Conservation (phyloP, 1,139 yeast genomes). For the Debaryomycetaceae sp. region DNA sequence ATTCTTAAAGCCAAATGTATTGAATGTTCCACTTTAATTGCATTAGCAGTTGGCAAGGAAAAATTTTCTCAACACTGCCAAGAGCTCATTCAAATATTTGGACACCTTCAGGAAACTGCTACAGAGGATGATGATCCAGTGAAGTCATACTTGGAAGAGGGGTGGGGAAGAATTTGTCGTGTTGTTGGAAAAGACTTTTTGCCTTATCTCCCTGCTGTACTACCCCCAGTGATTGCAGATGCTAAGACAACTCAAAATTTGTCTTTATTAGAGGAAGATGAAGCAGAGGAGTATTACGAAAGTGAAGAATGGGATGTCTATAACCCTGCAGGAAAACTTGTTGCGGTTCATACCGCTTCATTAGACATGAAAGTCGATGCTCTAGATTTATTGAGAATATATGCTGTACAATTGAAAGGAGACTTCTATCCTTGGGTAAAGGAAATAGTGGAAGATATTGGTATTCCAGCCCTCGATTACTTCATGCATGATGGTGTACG, state of each 20-base stretch:
- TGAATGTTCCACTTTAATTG: conserved; percentile 92
- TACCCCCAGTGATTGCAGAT: conserved; percentile 80
- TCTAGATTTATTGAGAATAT: conserved; percentile 81
- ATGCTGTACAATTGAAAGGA: conserved; percentile 81
- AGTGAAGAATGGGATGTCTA: conserved; percentile 97
- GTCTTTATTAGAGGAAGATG: conserved; percentile 83
- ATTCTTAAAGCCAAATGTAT: conserved; percentile 88
- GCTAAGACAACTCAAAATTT: conserved; percentile 92
- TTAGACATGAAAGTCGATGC: conserved; percentile 93
- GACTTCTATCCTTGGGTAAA: conserved; percentile 81
- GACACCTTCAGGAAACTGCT: conserved; percentile 63
- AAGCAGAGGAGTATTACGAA: conserved; percentile 74
- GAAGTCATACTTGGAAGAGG: conserved; percentile 82
- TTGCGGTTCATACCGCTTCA: conserved; percentile 90
- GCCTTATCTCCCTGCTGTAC: conserved; percentile 83
- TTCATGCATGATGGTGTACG: conserved; percentile 94
- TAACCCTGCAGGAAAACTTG: conserved; percentile 84
- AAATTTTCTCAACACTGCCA: conserved; percentile 75
- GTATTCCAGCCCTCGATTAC: conserved; percentile 85
- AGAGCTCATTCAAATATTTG: conserved; percentile 72
- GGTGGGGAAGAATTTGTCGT: conserved; percentile 93
- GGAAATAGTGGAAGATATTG: conserved; percentile 74
- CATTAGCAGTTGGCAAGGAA: conserved; percentile 94
- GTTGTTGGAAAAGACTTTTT: conserved; percentile 81
- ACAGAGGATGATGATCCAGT: conserved; percentile 77